Conservation (phyloP, 2,329 filamentous ascomycete genomes). For the Zelopaecilomyces penicillatus region DNA sequence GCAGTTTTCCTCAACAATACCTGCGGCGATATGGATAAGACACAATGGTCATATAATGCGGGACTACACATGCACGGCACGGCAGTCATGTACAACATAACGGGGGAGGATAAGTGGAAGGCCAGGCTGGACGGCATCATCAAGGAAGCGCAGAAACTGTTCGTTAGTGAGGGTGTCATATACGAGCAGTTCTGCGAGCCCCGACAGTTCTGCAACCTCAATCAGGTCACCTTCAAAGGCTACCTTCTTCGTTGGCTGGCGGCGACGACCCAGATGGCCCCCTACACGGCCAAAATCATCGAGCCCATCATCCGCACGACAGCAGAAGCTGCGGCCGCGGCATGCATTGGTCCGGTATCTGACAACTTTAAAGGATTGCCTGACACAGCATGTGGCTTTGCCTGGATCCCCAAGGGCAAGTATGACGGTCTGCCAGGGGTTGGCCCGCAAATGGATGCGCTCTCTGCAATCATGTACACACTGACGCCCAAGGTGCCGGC, state of each 20-base stretch:
- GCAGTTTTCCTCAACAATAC: constrained; percentile 28
- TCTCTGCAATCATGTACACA: constrained; percentile 55
- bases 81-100: constrained; percentile 55
- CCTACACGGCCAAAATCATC: constrained; percentile 41
- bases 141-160: constrained; percentile 39
- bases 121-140: constrained; percentile 51
- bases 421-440: constrained; percentile 57
- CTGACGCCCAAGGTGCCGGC: constrained; percentile 36
- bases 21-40: constrained; percentile 45
- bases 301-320: constrained; percentile 42
- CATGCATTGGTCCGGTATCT: constrained; percentile 41
- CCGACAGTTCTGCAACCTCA: constrained; percentile 52
- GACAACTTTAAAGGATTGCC: constrained; percentile 40
- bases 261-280: constrained; percentile 44
- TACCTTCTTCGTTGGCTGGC: constrained; percentile 63
- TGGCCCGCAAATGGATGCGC: constrained; percentile 61
- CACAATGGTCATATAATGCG: constrained; percentile 63
- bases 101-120: constrained; percentile 46
- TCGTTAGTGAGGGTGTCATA: constrained; percentile 47
- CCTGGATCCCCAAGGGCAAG: constrained; percentile 43
- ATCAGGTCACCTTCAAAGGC: constrained; percentile 69
- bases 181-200: constrained; percentile 61
- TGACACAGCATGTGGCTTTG: constrained; percentile 58
- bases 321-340: constrained; percentile 42
- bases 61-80: constrained; percentile 56